A percentile compares a stretch with the other conserved stretches of the same genome.
Evolutionary conservation across 768 basidiomycete species (phyloP).

Genomic region (Boletales sp.): DNA sequence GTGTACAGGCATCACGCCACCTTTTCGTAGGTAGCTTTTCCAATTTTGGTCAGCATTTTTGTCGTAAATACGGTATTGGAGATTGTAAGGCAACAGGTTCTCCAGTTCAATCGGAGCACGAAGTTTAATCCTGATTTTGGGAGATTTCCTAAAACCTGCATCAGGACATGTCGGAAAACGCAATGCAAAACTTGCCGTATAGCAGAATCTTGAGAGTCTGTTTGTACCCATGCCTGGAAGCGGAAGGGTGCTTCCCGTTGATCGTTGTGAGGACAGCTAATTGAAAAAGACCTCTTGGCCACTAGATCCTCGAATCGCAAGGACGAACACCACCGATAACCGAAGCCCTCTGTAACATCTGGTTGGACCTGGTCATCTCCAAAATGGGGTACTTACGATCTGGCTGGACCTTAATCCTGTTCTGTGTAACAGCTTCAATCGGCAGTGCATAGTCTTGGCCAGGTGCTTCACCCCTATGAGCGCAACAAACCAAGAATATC

Average conservation of each 20-base stretch:
- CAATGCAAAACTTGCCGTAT: constrained; percentile 43
- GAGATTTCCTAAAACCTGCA: constrained; percentile 58
- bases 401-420: constrained; percentile 83
- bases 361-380: constrained; percentile 2
- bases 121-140: constrained; percentile 80
- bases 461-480: constrained; percentile 74
- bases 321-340: constrained; percentile 88
- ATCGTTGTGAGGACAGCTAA: constrained; percentile 83
- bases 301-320: constrained; percentile 90
- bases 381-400: constrained; percentile 61
- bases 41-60: constrained; percentile 93
- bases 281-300: constrained; percentile 61
- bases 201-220: constrained; percentile 55
- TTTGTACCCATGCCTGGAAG: constrained; percentile 88
- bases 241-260: constrained; percentile 85
- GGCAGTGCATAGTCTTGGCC: constrained; percentile 88
- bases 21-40: constrained; percentile 88
- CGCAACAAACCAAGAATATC: constrained; percentile 19
- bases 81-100: constrained; percentile 89
- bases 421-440: constrained; percentile 81
- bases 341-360: constrained; percentile 75
- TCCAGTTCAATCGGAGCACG: constrained; percentile 94
- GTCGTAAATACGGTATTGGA: constrained; percentile 96
- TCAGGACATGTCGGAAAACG: constrained; percentile 1
- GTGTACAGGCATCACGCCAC: constrained; percentile 95